Base-by-base conservation (phyloP, 179 eudicot genomes). In the Patellifolia procumbens region DNA sequence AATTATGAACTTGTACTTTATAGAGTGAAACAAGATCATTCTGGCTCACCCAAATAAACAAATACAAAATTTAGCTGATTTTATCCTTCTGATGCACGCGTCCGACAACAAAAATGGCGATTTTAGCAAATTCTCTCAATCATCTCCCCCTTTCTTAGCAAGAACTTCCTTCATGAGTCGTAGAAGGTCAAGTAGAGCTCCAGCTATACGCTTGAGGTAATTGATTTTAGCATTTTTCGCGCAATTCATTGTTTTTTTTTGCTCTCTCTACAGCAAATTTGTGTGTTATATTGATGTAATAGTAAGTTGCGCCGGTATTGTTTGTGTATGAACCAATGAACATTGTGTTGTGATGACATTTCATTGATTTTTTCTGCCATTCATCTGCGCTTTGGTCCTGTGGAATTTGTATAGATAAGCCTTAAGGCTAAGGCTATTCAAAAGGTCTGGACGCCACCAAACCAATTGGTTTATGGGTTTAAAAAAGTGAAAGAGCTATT, bases 121-220 rank as follows among this genome's bases (percentile, higher is more conserved):
- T 80, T 26, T 31, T 70, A 58, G 74, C 68, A 31, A 68, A 24
- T 37, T 60, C 49, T 60, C 35, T 66, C 2, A 10, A 68, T 51
- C 74, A 45, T 29, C 15, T 76, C 56, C 74, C 28, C 80, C 28
- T 11, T 58, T 29, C 68, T 76, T 48, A 20, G 24, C 79, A 48
- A 28, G 20, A 53, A 0, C 45, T 32, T 32, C 70, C 5, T 43
- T 62, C 28, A 22, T 11, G 0, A 20, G 46, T 46, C 65, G 11
- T 68, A 76, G n/a, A 19, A 81, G 62, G 67, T 60, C 72, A 5
- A 29, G 42, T 19, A 60, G 56, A 68, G 31, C 76, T 48, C 79
- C 59, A 7, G 45, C 63, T 34, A 20, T 83, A 74, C 59, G 86
- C 63, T 77, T 78, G 49, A 79, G 89, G 89, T 83, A 81, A 26